Evolutionary conservation across 1,284 basidiomycete species (phyloP), one percentile per base, ranked within the genome.

Genomic region (Ustilago hordei): DNA sequence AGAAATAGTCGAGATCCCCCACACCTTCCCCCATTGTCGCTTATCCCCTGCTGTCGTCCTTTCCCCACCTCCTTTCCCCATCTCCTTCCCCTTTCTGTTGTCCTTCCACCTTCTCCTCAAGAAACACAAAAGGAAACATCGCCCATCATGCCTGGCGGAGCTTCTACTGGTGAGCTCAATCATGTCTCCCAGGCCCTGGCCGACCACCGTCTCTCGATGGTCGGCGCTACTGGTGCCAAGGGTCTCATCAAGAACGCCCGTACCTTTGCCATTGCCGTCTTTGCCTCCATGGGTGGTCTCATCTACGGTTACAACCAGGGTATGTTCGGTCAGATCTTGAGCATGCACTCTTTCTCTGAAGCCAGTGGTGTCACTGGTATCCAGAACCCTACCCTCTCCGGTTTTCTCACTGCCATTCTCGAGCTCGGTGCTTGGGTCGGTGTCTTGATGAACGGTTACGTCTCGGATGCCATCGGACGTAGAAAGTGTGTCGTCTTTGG

Each of bases 301-400:
- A 90, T 92, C 31, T 94, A 94, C 85, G 93, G 93, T 5, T 92
- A 92, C 84, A 91, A 92, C 77, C 91, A 92, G 81, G 91, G 91
- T 43, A 73, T 80, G 71, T 82, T 81, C 36, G 80, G 80, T 48
- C 81, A 93, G 84, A 90, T 94, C 8, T 88, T 94, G 15, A 91
- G 93, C n/a, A 94, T 93, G 92, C 87, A 88, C 55, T 91, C 92
- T 74, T 93, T 94, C 78, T 76, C 89, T 36, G 76, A 85, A 57
- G 88, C 90, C 12, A 93, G 90, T 89, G 91, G 91, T 8, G 87
- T 92, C 12, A 90, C 90, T 17, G 89, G 92, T 9, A 89, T 91
- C 87, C 90, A 92, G 85, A 91, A 90, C 80, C 86, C 90, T 13
- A 91, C 93, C 89, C 93, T 92, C 92, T 80, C 72, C 5, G 81